A percentile compares a stretch with the other conserved stretches of the same genome.
phyloP scores from a whole-genome alignment of 1,284 basidiomycete genomes.

The Apiotrichum porosum region DNA sequence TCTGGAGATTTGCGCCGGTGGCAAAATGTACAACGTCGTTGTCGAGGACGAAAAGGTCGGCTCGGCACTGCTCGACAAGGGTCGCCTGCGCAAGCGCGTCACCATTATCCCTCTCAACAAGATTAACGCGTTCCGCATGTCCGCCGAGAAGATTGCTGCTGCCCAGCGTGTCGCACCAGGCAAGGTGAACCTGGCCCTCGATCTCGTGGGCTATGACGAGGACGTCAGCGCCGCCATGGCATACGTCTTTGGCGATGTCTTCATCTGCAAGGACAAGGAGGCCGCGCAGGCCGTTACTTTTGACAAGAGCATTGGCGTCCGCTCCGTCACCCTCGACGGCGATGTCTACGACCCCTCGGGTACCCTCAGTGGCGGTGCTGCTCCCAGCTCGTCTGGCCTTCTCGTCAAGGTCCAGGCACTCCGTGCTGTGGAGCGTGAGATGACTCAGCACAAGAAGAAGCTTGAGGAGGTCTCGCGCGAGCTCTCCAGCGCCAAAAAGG shows the following conservation, averaged over 20 bases:
- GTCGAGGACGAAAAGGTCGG: conserved; percentile 87
- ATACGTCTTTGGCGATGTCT: conserved; percentile 89
- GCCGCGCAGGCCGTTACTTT: conserved; percentile 89
- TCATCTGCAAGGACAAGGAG: conserved; percentile 85
- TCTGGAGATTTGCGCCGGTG: conserved; percentile 88
- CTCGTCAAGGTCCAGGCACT: conserved; percentile 84
- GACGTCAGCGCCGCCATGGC: conserved; percentile 86
- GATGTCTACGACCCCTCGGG: conserved; percentile 97
- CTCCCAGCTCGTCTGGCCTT: conserved; percentile 68
- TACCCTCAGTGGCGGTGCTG: conserved; percentile 85
- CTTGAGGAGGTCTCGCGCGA: conserved; percentile 60
- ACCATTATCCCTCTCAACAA: conserved; percentile 93
- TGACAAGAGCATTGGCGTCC: conserved; percentile 63
- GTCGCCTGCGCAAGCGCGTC: conserved; percentile 79
- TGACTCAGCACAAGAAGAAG: conserved; percentile 56
- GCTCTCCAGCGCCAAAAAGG: conserved; percentile 56
- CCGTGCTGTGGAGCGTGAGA: conserved; percentile 58
- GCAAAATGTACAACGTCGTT: conserved; percentile 88
- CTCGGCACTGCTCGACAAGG: conserved; percentile 72
- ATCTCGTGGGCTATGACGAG: conserved; percentile 76
- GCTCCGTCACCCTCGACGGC: conserved; percentile 88
- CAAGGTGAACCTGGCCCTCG: conserved; percentile 79
- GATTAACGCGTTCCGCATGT: conserved; percentile 68
- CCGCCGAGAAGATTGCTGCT: conserved; percentile 67
- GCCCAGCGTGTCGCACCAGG: conserved; percentile 74